phyloP scores from a whole-genome alignment of 257 asterid species.

The Solanum chilense region DNA sequence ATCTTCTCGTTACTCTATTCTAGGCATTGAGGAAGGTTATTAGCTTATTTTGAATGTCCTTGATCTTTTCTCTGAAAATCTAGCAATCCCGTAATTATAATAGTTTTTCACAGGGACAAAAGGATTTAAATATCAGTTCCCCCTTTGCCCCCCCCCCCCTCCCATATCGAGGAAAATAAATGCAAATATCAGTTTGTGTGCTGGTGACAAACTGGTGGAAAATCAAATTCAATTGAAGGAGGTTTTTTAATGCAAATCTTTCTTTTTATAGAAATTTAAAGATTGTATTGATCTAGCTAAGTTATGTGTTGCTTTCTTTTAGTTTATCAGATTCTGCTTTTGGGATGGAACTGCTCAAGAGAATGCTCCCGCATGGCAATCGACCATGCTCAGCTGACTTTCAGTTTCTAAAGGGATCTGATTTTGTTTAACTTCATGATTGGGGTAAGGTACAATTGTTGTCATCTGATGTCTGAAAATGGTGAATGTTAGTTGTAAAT shows the following conservation, averaged over 20 bases:
- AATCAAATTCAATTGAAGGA: background rate
- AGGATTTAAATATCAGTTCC: background rate
- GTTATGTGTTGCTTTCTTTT: constrained; percentile 49
- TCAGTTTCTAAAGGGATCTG: constrained; percentile 4
- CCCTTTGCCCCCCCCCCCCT: background rate
- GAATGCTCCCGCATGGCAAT: constrained; percentile 97
- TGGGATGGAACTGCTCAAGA: constrained; percentile 92
- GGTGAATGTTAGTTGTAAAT: constrained; percentile 17
- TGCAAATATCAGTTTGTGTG: background rate
- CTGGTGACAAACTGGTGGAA: background rate
- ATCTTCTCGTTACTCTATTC: background rate
- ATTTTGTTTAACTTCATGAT: constrained; percentile 4
- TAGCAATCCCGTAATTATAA: background rate
- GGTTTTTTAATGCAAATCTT: background rate
- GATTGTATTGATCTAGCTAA: constrained; percentile 35
- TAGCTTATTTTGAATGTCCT: background rate
- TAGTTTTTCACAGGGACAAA: background rate
- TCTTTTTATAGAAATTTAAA: constrained; percentile 11
- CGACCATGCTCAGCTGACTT: constrained; percentile 75
- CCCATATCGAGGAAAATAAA: background rate
- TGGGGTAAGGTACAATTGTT: constrained; percentile 7
- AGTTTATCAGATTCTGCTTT: constrained; percentile 97
- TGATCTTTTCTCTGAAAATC: background rate
- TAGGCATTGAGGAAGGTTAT: background rate
- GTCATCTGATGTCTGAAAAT: background rate